Evolutionary conservation across 345 rosid genomes (phyloP).

Genomic region (Mercurialis annua): DNA sequence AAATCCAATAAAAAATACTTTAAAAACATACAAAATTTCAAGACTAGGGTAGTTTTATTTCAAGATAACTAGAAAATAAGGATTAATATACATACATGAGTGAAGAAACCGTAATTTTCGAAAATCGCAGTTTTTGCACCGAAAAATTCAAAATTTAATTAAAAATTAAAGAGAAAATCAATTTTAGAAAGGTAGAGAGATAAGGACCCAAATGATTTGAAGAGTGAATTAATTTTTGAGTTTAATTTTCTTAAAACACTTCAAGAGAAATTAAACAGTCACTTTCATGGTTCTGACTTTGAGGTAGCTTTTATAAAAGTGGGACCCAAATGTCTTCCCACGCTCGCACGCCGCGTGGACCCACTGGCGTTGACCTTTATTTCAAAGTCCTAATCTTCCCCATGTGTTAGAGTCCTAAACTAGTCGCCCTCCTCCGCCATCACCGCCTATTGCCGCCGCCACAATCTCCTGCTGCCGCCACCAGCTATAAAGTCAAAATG

Average conservation of each 20-base stretch:
- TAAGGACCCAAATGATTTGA: slow-evolving; percentile 13
- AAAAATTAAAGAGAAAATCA: too few species aligned
- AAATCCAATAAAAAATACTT: too few species aligned
- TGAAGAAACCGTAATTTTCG: too few species aligned
- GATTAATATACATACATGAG: too few species aligned
- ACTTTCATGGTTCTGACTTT: slow-evolving; percentile 51
- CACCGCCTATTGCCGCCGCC: slow-evolving; percentile 10
- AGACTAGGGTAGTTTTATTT: too few species aligned
- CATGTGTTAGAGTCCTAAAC: too few species aligned
- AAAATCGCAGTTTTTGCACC: too few species aligned
- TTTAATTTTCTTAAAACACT: not conserved
- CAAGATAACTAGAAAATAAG: too few species aligned
- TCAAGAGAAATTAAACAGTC: slow-evolving; percentile 15
- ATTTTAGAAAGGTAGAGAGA: too few species aligned
- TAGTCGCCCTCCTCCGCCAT: slow-evolving; percentile 10
- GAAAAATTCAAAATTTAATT: too few species aligned
- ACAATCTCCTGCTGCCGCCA: slow-evolving; percentile 22
- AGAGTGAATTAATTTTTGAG: not conserved
- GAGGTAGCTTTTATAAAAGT: slow-evolving; percentile 7
- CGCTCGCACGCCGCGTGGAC: slow-evolving; percentile 65
- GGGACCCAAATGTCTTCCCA: slow-evolving; percentile 55
- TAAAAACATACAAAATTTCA: too few species aligned
- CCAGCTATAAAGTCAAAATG: slow-evolving; percentile 28
- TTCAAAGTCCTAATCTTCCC: too few species aligned
- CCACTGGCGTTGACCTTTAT: slow-evolving; percentile 41